These are phyloP conservation scores for Boletus sp. DNA, from an alignment of 768 basidiomycete genomes.

Conservation along the genomic window DNA sequence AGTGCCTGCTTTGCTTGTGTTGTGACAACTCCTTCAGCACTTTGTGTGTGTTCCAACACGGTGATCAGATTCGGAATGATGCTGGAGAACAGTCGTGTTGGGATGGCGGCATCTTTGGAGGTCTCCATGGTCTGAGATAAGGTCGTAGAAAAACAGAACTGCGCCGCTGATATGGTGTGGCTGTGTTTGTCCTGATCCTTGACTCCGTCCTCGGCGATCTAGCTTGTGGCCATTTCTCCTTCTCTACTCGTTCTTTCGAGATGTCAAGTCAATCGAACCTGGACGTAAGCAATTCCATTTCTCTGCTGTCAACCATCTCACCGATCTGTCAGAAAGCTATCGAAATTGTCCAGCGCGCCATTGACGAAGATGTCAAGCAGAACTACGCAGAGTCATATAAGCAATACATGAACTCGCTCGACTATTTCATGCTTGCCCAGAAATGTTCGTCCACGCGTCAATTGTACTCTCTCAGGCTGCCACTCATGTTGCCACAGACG, in stretches of 20 bases:
- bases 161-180: slow-evolving; percentile 5
- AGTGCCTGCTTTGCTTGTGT: slow-evolving; percentile 65
- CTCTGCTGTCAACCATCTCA: slow-evolving; percentile 11
- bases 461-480: no score
- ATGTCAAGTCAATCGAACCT: slow-evolving; percentile 48
- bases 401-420: slow-evolving; percentile 90
- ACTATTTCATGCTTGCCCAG: slow-evolving; percentile 97
- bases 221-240: background rate
- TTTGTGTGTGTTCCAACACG: slow-evolving; percentile 60
- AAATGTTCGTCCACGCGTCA: slow-evolving; percentile 57
- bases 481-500: slow-evolving; percentile 39
- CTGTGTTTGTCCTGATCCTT: slow-evolving; percentile 10
- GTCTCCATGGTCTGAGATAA: slow-evolving; percentile 8
- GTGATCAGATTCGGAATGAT: slow-evolving; percentile 60
- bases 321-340: slow-evolving; percentile 62
- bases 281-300: slow-evolving; percentile 38
- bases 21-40: slow-evolving; percentile 50
- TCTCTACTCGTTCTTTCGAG: background rate
- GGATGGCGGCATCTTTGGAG: slow-evolving; percentile 26
- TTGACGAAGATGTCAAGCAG: slow-evolving; percentile 89
- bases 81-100: slow-evolving; percentile 50
- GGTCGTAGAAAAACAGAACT: background rate
- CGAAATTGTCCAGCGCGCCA: slow-evolving; percentile 88
- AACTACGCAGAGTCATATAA: slow-evolving; percentile 96
- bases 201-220: background rate